Base-by-base conservation (phyloP, 2,329 filamentous ascomycete genomes). In the Aspergillus tubingensis region DNA sequence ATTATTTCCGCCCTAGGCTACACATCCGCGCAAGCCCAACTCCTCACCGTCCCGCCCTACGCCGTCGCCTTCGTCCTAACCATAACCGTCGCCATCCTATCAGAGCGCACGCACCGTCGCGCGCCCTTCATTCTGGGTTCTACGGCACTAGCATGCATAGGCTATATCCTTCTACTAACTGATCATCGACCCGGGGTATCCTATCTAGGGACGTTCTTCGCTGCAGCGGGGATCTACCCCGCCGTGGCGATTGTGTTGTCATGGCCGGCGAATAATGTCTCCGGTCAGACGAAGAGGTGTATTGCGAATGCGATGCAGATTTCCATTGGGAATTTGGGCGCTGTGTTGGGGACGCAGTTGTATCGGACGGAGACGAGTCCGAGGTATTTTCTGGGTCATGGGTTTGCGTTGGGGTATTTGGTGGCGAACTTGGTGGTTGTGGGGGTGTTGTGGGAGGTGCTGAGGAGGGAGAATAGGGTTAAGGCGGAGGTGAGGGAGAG, bases 251-350 rank as follows among this genome's bases (percentile, higher is more conserved):
- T 90, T 2, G 83, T 86, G 0, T 78, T 91, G 0, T 86, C 85
- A 1, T 91, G 88, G 88, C 86, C 88, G 0, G 88, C 88, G 1
- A 89, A 89, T 71, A 91, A 91, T 60, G 86, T 91, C 0, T 87
- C 86, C 0, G 87, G 87, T 0, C 87, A 90, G 73, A 89, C 87
- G 0, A 91, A 91, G 73, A 81, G 88, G 0, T 86, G 86, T 1
- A 85, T 87, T 3, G 86, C 85, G 2, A 90, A 88, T 51, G 88
- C 86, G 0, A 85, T 91, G 83, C 88, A 90, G 66, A 90, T 91
- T 59, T 88, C 85, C 8, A 87, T 91, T 54, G 89, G 88, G 0
- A 91, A 90, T 64, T 70, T 88, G 1, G 88, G 88, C 0, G 88
- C 87, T 0, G 86, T 91, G 0, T 66, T 91, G 23, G 88, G 88